Base-by-base conservation (phyloP, 176 grass and related monocot species). In the Aegilops bicornis region DNA sequence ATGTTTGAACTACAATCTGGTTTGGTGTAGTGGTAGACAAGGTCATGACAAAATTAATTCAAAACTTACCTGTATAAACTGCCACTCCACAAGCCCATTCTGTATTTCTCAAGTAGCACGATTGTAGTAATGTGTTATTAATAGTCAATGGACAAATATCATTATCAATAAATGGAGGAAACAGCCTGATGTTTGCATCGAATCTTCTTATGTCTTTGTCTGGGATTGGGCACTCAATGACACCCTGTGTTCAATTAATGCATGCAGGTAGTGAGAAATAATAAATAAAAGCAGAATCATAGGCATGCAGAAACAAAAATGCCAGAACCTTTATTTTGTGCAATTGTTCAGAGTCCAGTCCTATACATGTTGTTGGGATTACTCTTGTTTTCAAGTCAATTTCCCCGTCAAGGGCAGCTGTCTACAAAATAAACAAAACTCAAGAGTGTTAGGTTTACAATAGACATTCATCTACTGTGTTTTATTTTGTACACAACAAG, bases 181-280 rank as follows among this genome's bases (percentile, higher is more conserved):
- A 98, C 77, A 98, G 71, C 27, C 93, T 94, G 84, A 98, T 91
- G 69, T 98, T 98, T 92, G 91, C 93, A 90, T 95, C 96, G 29
- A 98, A 98, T 98, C 96, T 92, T 86, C 96, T 89, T 35, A 98
- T 98, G 84, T 98, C 96, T 86, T 94, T 98, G 86, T 98, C 96
- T 35, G 96, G 96, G 52, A 88, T 82, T 4, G 91, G 88, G 64
- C 96, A 98, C 86, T 98, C 93, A 74, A 95, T 98, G 54, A 98
- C 93, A 78, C 96, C 96, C 96, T 98, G 89, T 82, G 89, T 82
- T 86, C 27, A 74, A 76, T 92, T 72, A 83, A 85, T 67, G 69
- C 29, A 89, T 81, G 75, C 15, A 85, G 82, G 71, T 20, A 83
- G 82, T 37, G 59, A 87, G 24, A 62, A 91, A 65, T 31, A 76